Evolutionary conservation across 164 flowering plant species (phyloP).

Genomic region (Paratinospora sagittata): DNA sequence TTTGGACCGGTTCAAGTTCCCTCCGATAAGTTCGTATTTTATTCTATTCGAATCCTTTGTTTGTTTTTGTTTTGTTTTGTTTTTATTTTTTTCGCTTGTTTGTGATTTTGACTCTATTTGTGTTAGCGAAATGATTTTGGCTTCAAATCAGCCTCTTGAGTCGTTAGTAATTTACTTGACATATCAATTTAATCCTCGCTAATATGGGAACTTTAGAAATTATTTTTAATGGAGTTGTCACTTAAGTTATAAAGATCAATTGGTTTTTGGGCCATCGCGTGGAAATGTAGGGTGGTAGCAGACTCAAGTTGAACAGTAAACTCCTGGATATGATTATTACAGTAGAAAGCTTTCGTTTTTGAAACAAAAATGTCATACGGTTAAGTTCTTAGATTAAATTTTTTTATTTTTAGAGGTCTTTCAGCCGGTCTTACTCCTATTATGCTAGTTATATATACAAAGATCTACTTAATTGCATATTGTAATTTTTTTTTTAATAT

Average conservation of each 20-base stretch:
- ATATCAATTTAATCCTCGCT: background rate
- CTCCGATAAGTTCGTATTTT: conserved; percentile 50
- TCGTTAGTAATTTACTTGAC: background rate
- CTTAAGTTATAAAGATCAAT: no score
- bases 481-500: no score
- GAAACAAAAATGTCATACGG: background rate
- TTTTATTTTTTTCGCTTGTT: background rate
- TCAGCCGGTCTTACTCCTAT: background rate
- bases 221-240: no score
- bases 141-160: background rate
- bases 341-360: background rate
- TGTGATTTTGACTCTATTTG: background rate
- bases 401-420: background rate
- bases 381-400: no score
- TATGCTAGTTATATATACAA: background rate
- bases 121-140: background rate
- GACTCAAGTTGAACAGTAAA: background rate
- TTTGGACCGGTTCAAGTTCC: conserved; percentile 83
- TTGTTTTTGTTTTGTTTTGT: no score
- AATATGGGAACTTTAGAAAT: background rate
- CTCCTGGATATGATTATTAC: background rate
- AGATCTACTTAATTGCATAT: background rate
- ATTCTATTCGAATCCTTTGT: background rate
- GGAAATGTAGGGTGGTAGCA: no score
- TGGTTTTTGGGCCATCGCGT: no score